Base-by-base conservation (phyloP, 805 yeast genomes). In the Candida dajiaensis region DNA sequence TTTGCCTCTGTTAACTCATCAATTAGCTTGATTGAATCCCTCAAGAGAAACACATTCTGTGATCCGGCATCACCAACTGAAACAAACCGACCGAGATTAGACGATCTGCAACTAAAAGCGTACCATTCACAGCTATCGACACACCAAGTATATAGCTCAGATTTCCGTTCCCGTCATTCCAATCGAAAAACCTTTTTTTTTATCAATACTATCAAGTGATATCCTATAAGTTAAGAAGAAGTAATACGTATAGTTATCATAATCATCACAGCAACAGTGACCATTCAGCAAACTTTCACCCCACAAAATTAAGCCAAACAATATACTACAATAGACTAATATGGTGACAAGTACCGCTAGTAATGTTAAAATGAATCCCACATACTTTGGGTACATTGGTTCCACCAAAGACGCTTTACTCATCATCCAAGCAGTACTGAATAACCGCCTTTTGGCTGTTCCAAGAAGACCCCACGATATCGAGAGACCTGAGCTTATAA, bases 331-430 rank as follows among this genome's bases (percentile, higher is more conserved):
- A 7, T 33, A n/a, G 36, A n/a, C 26, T 16, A 22, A 18, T 6
- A 43, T 43, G 44, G 26, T 43, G n/a, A 28, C 40, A 8, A 20
- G 28, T 10, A 19, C 47, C 22, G 23, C 42, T 13, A 21, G 42
- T 4, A 37, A 39, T 3, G 19, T 46, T 12, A 35, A 29, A 19
- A 51, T 59, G 47, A 46, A 41, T 13, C 64, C 63, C 7, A 53
- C 63, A 3, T 60, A 29, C 29, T 29, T 46, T 10, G 64, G 97
- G 5, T 89, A 82, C 58, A 83, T 90, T 38, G 85, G 84, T 15
- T 79, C 89, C 26, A 86, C 95, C 20, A 78, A 78, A 48, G 97
- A 90, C 61, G 96, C 97, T 1, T 69, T 90, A 42, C 63, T 87
- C 4, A 74, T 90, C 7, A 77, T 90, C 41, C 96, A 90, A 59